Evolutionary conservation across 208 protist species (phyloP).

Genomic region (Acanthamoeba culbertsoni): DNA sequence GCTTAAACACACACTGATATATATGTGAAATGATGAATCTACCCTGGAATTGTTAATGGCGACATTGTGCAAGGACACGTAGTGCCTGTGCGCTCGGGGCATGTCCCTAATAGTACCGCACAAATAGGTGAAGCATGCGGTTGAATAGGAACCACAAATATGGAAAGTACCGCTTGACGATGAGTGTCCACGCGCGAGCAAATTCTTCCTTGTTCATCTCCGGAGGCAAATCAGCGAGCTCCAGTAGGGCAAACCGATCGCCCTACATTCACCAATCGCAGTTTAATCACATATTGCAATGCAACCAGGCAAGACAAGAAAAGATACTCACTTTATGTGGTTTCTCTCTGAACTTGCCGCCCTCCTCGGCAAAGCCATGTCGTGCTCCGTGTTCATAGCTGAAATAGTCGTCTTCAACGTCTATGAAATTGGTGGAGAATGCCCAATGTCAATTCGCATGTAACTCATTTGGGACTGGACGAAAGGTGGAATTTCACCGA

Average conservation of each 20-base stretch:
- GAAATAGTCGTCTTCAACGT: constrained; percentile 1
- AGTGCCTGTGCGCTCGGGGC: not conserved
- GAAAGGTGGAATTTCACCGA: not conserved
- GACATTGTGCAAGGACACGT: not conserved
- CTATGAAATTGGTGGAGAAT: not conserved
- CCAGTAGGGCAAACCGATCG: not conserved
- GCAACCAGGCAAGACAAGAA: not conserved
- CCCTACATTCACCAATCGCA: not conserved
- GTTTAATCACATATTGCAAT: not conserved
- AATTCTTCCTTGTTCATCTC: constrained; percentile 20
- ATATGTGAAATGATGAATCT: not conserved
- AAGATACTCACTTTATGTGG: not conserved
- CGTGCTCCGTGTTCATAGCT: not conserved
- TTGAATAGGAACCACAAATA: not conserved
- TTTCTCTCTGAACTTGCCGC: not conserved
- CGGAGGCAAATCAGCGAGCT: not conserved
- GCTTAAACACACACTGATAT: not conserved
- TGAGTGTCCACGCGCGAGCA: not conserved
- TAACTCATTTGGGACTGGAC: not conserved
- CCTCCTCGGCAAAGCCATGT: not conserved
- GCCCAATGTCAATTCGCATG: not conserved
- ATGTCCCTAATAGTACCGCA: too few species aligned
- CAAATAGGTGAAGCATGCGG: too few species aligned
- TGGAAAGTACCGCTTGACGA: not conserved
- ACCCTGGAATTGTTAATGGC: not conserved